Evolutionary conservation across 75 land plant genomes (phyloP), one percentile per base, ranked within the genome.

Genomic region (Larix kaempferi): DNA sequence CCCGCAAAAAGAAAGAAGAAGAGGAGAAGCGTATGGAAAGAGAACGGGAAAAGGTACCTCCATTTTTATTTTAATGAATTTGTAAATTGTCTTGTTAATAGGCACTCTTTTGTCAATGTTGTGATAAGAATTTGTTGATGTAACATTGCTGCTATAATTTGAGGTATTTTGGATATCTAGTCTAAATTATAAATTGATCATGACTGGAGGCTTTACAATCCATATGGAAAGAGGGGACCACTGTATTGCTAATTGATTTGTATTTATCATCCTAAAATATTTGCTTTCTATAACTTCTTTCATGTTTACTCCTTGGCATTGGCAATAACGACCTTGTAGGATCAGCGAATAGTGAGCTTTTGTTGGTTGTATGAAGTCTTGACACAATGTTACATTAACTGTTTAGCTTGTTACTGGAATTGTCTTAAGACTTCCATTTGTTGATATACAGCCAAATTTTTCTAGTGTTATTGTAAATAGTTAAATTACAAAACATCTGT

Each of bases 1-100:
- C 94, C n/a, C 90, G 89, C 75, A 94, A 90, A 79, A 96, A 94
- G 87, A 96, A 94, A 76, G 92, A 93, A 79, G 99, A 96, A 73
- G 99, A 96, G 79, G 95, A 96, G 77, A 96, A 77, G 77, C 88
- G 85, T 82, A 86, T 86, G 90, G 99, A 96, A 80, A 91, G 88
- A 77, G 99, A 96, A 78, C 80, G 87, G 59, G 99, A 96, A 74
- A 93, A 90, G 96, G 98, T 92, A 79, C 72, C 13, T 41, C n/a
- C 10, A 7, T 41, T 69, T 35, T 69, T 19, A 39, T 6, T 39
- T 19, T 2, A 6, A 21, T 69, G 23, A 19, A 69, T 39, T 60
- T 69, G 21, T 22, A 4, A 39, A 37, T 44, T 69, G 23, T 35
- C 10, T 69, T 69, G 12, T 69, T 39, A 19, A 37, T 6, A 22